phyloP scores from a whole-genome alignment of 2,329 filamentous ascomycete genomes.

The Coniochaeta hoffmannii region DNA sequence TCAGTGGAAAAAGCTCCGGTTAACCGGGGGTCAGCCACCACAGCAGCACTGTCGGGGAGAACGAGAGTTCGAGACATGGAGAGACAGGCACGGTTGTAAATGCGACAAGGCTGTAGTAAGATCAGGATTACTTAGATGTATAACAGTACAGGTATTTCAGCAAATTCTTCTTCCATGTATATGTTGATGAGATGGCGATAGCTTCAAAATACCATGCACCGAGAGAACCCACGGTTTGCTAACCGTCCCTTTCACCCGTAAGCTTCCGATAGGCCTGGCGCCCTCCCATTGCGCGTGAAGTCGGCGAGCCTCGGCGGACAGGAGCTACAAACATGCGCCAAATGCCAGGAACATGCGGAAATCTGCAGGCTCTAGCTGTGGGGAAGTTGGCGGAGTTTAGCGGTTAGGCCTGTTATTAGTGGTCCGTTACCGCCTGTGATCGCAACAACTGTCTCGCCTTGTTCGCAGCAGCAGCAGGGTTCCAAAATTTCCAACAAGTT shows the following conservation, averaged over 20 bases:
- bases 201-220: no score
- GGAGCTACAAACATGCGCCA: background rate
- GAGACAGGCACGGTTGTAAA: background rate
- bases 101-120: background rate
- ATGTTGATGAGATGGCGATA: background rate
- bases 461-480: background rate
- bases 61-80: background rate
- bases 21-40: background rate
- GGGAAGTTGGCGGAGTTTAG: background rate
- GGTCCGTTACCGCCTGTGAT: background rate
- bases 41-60: background rate
- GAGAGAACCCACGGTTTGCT: background rate
- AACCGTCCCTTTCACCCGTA: background rate
- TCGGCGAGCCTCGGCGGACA: background rate
- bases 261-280: background rate
- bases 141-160: background rate
- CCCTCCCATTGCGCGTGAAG: background rate
- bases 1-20: background rate
- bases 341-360: background rate
- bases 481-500: background rate
- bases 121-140: background rate
- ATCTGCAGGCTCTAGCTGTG: slow-evolving; percentile 1
- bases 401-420: background rate
- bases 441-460: background rate
- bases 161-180: background rate